A percentile compares a stretch with the other conserved stretches of the same genome.
These are phyloP conservation scores for Zizania latifolia DNA, from an alignment of 176 grass and related monocot species.

Conservation along the genomic window DNA sequence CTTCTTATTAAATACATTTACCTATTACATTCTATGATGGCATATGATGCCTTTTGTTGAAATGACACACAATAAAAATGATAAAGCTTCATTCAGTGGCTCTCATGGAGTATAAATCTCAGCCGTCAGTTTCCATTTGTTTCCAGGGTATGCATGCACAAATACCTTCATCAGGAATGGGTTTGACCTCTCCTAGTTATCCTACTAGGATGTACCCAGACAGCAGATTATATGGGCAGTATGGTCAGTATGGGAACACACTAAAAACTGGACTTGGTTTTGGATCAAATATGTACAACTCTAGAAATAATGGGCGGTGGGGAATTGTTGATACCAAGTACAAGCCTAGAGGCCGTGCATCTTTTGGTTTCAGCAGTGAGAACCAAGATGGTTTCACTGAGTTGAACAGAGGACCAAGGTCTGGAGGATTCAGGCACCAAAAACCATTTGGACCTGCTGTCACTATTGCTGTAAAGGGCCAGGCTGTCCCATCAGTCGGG, in stretches of 20 bases:
- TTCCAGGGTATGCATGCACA: slow-evolving; percentile 59
- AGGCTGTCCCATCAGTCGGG: slow-evolving; percentile 44
- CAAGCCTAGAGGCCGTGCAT: slow-evolving; percentile 56
- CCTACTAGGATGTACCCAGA: slow-evolving; percentile 64
- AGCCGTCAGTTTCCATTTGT: slow-evolving; percentile 21
- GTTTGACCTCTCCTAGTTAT: slow-evolving; percentile 44
- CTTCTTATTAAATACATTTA: neutral
- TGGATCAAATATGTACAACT: slow-evolving; percentile 72
- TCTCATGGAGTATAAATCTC: slow-evolving; percentile 18
- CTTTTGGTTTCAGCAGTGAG: slow-evolving; percentile 68
- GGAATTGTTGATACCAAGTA: slow-evolving; percentile 56
- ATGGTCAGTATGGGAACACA: slow-evolving; percentile 51
- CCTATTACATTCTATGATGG: neutral
- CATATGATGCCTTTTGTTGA: neutral
- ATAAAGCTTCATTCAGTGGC: neutral
- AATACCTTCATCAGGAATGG: slow-evolving; percentile 63
- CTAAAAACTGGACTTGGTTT: slow-evolving; percentile 58
- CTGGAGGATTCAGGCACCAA: slow-evolving; percentile 66
- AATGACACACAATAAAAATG: neutral
- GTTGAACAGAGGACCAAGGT: slow-evolving; percentile 85
- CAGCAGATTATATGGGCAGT: slow-evolving; percentile 55
- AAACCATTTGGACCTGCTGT: slow-evolving; percentile 56
- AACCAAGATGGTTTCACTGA: slow-evolving; percentile 81
- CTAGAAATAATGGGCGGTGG: slow-evolving; percentile 61
- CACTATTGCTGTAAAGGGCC: slow-evolving; percentile 69